These are phyloP conservation scores for Laburnicola sp. DNA, from an alignment of 2,329 filamentous ascomycete species.

Conservation along the genomic window DNA sequence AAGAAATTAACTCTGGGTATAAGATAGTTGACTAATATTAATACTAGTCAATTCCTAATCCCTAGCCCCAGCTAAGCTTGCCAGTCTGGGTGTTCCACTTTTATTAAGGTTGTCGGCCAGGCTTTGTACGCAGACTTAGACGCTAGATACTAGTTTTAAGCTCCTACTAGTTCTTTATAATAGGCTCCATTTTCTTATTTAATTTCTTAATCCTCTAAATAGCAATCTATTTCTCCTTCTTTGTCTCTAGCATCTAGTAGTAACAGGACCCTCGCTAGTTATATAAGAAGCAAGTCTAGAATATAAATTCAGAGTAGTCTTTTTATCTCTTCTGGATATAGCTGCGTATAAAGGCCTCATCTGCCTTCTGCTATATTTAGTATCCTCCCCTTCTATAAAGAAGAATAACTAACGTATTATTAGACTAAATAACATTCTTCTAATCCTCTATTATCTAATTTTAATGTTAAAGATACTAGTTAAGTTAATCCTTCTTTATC, in stretches of 20 bases:
- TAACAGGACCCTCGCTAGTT: too few species aligned
- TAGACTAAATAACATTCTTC: slow-evolving; percentile 6
- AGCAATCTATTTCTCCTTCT: too few species aligned
- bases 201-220: too few species aligned
- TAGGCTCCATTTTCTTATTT: slow-evolving; percentile 12
- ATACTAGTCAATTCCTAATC: not conserved
- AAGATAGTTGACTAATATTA: too few species aligned
- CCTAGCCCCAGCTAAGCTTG: slow-evolving; percentile 12
- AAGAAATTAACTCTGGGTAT: too few species aligned
- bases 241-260: too few species aligned
- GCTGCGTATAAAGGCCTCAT: slow-evolving; percentile 11
- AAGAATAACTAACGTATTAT: slow-evolving; percentile 16
- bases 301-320: slow-evolving; percentile 13
- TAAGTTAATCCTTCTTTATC: too few species aligned
- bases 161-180: slow-evolving; percentile 14
- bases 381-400: slow-evolving; percentile 7
- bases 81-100: slow-evolving; percentile 11
- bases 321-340: slow-evolving; percentile 18
- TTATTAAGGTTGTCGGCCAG: slow-evolving; percentile 4
- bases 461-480: too few species aligned
- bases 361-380: slow-evolving; percentile 8
- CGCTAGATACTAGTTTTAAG: slow-evolving; percentile 9
- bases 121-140: not conserved
- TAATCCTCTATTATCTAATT: too few species aligned
- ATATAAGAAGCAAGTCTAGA: slow-evolving; percentile 8